phyloP scores from a whole-genome alignment of 257 asterid species.

The Plantago ovata region DNA sequence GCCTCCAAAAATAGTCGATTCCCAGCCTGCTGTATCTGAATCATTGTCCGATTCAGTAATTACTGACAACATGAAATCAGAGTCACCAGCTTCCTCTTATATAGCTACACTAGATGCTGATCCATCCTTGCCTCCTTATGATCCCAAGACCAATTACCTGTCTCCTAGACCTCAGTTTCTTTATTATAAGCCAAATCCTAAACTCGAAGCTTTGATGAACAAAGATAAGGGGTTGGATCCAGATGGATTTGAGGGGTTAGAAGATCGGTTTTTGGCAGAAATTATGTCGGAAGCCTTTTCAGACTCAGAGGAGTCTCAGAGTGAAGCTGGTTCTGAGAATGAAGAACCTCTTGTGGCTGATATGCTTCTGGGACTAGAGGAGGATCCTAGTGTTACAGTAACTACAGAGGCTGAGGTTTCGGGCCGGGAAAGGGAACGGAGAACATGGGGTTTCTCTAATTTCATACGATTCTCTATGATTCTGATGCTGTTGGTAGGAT shows the following conservation, averaged over 20 bases:
- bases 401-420: conserved; percentile 23
- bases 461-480: conserved; percentile 35
- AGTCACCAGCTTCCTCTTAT: conserved; percentile 24
- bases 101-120: conserved; percentile 79
- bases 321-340: conserved; percentile 31
- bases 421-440: conserved; percentile 28
- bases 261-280: conserved; percentile 39
- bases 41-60: conserved; percentile 24
- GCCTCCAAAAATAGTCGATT: conserved; percentile 42
- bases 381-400: conserved; percentile 19
- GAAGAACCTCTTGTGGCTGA: conserved; percentile 30
- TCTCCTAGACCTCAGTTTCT: conserved; percentile 88
- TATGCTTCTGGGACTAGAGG: conserved; percentile 22
- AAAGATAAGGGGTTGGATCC: conserved; percentile 33
- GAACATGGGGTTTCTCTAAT: conserved; percentile 25
- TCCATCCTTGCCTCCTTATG: conserved; percentile 71
- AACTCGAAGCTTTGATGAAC: conserved; percentile 44
- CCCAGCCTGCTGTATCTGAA: conserved; percentile 19
- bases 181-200: conserved; percentile 69
- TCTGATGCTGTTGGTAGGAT: conserved; percentile 37
- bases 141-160: conserved; percentile 74
- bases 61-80: conserved; percentile 25
- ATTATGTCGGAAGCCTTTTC: conserved; percentile 39
- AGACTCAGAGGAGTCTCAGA: conserved; percentile 45
- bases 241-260: conserved; percentile 29